Evolutionary conservation across 2,329 filamentous ascomycete genomes (phyloP).

Genomic region (Aspergillus tanneri): DNA sequence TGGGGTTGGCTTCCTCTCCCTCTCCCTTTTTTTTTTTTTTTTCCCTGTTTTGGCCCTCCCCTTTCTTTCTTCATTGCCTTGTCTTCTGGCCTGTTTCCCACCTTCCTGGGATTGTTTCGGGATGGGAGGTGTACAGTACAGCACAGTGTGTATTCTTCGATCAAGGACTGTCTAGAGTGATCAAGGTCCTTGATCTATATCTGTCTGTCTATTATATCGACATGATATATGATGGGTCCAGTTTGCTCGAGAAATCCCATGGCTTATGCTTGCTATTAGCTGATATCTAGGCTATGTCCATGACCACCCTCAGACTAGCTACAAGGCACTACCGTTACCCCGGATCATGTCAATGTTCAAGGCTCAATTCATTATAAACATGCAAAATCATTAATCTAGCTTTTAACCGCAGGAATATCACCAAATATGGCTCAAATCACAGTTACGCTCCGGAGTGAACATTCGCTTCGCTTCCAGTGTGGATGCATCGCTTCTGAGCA

Average conservation of each 20-base stretch:
- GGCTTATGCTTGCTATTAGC: too few species aligned
- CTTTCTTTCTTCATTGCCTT: not conserved
- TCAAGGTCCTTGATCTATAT: too few species aligned
- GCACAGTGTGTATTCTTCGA: too few species aligned
- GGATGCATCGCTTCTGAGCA: not conserved
- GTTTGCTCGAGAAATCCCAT: too few species aligned
- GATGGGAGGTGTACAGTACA: too few species aligned
- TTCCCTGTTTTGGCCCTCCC: not conserved
- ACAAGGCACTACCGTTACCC: not conserved
- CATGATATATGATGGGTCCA: too few species aligned
- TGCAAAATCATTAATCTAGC: constrained; percentile 31
- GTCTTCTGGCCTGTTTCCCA: not conserved
- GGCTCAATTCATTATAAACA: constrained; percentile 25
- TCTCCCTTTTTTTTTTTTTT: not conserved
- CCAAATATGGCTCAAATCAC: constrained; percentile 8
- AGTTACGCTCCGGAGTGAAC: constrained; percentile 13
- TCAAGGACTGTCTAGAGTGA: too few species aligned
- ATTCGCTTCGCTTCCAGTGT: not conserved
- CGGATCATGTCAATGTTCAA: not conserved
- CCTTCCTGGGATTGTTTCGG: too few species aligned
- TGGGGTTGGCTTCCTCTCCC: not conserved
- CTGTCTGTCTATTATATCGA: too few species aligned
- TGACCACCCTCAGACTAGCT: too few species aligned
- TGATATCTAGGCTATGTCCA: too few species aligned
- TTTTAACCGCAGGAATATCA: constrained; percentile 20